Conservation (phyloP, 2,329 filamentous ascomycete species). For the Diaporthe humulicola region DNA sequence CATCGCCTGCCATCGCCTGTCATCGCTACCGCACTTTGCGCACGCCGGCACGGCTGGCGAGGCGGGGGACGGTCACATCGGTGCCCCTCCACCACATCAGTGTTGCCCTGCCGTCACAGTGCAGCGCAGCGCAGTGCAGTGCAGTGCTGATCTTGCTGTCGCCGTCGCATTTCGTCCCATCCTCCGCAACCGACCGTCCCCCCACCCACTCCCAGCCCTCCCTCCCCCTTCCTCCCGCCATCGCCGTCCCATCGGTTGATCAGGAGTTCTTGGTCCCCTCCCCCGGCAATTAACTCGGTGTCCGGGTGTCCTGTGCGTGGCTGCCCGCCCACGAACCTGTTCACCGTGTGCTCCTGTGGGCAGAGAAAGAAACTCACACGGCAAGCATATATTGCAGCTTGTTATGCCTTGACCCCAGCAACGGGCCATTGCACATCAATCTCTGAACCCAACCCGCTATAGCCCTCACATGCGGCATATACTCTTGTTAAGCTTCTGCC, state of each 20-base stretch:
- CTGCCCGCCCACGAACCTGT: neutral
- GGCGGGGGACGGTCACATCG: slow-evolving; percentile 6
- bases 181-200: neutral
- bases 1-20: slow-evolving; percentile 12
- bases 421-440: neutral
- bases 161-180: slow-evolving; percentile 23
- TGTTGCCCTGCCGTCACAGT: slow-evolving; percentile 12
- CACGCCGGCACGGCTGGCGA: neutral
- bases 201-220: neutral
- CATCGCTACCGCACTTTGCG: slow-evolving; percentile 28
- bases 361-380: neutral
- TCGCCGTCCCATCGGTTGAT: slow-evolving; percentile 22
- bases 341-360: neutral
- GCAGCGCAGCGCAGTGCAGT: slow-evolving; percentile 5
- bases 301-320: slow-evolving; percentile 6
- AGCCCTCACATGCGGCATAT: slow-evolving; percentile 5
- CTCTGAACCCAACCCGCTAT: neutral
- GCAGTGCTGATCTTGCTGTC: slow-evolving; percentile 10
- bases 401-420: neutral
- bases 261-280: slow-evolving; percentile 5
- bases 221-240: slow-evolving; percentile 1
- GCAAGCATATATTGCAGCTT: slow-evolving; percentile 5
- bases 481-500: neutral
- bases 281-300: slow-evolving; percentile 23
- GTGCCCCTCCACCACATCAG: neutral